A percentile compares a stretch with the other conserved stretches of the same genome.
phyloP scores from a whole-genome alignment of 2,329 filamentous ascomycete genomes.

The Alternaria longipes region DNA sequence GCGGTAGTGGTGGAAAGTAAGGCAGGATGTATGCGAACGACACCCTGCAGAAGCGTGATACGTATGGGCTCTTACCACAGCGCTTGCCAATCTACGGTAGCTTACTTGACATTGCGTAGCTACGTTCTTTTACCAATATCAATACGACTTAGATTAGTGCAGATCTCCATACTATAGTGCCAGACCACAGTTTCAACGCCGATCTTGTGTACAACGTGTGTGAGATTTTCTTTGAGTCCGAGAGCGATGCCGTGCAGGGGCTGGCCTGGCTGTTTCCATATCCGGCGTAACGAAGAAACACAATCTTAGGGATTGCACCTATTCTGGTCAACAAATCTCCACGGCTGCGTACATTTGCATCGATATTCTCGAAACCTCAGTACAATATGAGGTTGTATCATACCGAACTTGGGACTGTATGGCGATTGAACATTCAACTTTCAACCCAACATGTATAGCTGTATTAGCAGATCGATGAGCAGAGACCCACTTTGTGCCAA shows the following conservation, averaged over 20 bases:
- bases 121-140: not conserved
- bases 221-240: not conserved
- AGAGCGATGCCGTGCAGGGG: not conserved
- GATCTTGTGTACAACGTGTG: not conserved
- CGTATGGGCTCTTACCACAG: not conserved
- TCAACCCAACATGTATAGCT: not conserved
- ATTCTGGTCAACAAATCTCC: not conserved
- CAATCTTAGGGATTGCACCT: not conserved
- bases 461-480: not conserved
- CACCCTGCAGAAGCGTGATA: not conserved
- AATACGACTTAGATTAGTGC: too few species aligned
- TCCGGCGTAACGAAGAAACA: not conserved
- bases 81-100: not conserved
- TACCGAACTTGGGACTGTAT: not conserved
- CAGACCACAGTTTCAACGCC: not conserved
- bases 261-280: not conserved
- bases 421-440: not conserved
- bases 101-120: not conserved
- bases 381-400: not conserved
- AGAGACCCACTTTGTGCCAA: constrained; percentile 2
- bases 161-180: not conserved
- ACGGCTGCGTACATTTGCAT: not conserved
- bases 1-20: constrained; percentile 55
- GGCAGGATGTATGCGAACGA: not conserved
- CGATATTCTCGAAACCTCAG: not conserved